A percentile compares a stretch with the other conserved stretches of the same genome.
Evolutionary conservation across 306 rosid species (phyloP).

Genomic region (Sophora flavescens): DNA sequence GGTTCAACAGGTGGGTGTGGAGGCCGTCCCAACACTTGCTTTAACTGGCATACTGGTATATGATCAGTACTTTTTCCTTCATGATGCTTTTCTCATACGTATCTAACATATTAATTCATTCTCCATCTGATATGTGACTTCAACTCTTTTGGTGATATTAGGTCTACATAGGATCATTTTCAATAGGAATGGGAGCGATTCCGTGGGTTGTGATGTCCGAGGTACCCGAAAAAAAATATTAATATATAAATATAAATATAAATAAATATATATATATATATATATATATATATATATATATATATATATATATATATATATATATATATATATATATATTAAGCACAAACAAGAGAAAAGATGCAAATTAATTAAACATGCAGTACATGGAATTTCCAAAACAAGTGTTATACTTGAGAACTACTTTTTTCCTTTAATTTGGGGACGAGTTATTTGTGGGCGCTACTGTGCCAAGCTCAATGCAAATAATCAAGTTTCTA

Average conservation of each 20-base stretch:
- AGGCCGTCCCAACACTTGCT: conserved; percentile 70
- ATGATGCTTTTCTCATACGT: background rate
- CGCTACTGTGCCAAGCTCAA: background rate
- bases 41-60: conserved; percentile 81
- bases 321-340: no score
- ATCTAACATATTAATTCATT: conserved; percentile 31
- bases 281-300: no score
- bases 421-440: no score
- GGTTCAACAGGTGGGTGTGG: conserved; percentile 62
- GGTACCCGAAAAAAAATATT: conserved; percentile 66
- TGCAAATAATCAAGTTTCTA: conserved; percentile 29
- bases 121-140: conserved; percentile 14
- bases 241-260: no score
- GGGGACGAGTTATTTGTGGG: no score
- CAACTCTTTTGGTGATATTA: conserved; percentile 45
- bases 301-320: no score
- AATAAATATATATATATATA: no score
- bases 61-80: conserved; percentile 29
- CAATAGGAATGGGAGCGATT: conserved; percentile 93
- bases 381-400: background rate
- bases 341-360: no score
- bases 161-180: conserved; percentile 81
- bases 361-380: conserved; percentile 20
- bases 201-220: conserved; percentile 99
- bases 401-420: background rate